phyloP scores from a whole-genome alignment of 148 eudicot genomes.

The Spergularia bocconei region DNA sequence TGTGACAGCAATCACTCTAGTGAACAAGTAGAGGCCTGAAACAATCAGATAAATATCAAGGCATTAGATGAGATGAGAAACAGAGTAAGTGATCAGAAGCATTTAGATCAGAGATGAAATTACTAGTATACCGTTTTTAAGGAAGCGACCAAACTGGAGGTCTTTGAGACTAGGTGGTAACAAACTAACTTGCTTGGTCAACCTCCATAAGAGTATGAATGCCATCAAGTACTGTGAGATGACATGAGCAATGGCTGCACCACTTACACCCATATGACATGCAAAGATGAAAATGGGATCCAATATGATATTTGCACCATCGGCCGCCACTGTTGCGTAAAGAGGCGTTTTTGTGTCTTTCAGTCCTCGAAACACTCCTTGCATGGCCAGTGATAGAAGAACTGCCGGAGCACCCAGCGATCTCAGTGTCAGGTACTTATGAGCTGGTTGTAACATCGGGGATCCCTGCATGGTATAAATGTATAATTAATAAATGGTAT shows the following conservation, averaged over 20 bases:
- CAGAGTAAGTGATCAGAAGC: too few relatives aligned
- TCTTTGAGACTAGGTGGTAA: constrained; percentile 68
- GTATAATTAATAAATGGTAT: background rate
- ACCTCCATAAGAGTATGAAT: constrained; percentile 57
- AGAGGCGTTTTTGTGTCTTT: constrained; percentile 96
- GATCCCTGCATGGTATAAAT: constrained; percentile 46
- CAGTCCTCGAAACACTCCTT: constrained; percentile 93
- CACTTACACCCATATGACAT: constrained; percentile 70
- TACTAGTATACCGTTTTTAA: constrained; percentile 59
- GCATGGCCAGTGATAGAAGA: constrained; percentile 93
- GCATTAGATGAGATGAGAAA: background rate
- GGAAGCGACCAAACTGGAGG: constrained; percentile 73
- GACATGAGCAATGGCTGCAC: constrained; percentile 98
- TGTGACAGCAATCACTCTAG: constrained; percentile 82
- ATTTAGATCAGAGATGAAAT: background rate
- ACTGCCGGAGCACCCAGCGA: constrained; percentile 95
- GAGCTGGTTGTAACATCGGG: constrained; percentile 80
- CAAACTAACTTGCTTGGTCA: constrained; percentile 67
- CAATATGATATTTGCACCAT: constrained; percentile 67
- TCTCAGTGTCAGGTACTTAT: constrained; percentile 63
- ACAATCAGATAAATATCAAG: background rate
- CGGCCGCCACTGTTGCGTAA: constrained; percentile 91
- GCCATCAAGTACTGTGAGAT: constrained; percentile 90
- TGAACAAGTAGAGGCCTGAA: constrained; percentile 64
- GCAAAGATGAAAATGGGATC: constrained; percentile 84